Percentiles rank a stretch among this genome's conserved stretches.
These are phyloP conservation scores for Apophysomyces variabilis DNA, from an alignment of 371 early-diverging fungal species.

Conservation along the genomic window DNA sequence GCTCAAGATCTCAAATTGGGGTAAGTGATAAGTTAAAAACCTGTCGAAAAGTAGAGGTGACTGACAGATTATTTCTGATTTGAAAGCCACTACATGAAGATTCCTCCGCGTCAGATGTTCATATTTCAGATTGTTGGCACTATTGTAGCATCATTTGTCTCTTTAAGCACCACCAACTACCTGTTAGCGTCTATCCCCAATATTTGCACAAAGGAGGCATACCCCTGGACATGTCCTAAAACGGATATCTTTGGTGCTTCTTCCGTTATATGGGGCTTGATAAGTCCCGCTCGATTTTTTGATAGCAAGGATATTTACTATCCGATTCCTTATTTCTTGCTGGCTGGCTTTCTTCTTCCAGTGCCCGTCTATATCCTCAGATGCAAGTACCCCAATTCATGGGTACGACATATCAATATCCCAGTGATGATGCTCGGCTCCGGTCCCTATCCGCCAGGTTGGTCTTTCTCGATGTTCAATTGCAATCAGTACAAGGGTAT, in stretches of 20 bases:
- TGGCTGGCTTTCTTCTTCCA: constrained; percentile 49
- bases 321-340: constrained; percentile 41
- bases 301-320: constrained; percentile 51
- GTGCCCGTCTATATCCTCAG: constrained; percentile 51
- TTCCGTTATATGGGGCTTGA: constrained; percentile 63
- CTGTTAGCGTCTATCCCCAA: constrained; percentile 55
- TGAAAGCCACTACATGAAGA: constrained; percentile 64
- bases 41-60: no score
- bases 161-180: constrained; percentile 61
- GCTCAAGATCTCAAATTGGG: constrained; percentile 62
- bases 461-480: not conserved
- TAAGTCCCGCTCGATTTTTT: constrained; percentile 66
- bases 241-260: constrained; percentile 47
- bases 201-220: constrained; percentile 56
- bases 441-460: constrained; percentile 35
- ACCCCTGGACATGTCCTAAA: constrained; percentile 58
- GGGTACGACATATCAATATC: constrained; percentile 59
- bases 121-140: constrained; percentile 64
- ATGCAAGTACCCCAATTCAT: constrained; percentile 42
- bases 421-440: constrained; percentile 53
- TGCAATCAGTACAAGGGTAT: no score
- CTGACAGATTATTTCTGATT: not conserved
- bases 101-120: constrained; percentile 71
- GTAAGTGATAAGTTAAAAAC: not conserved
- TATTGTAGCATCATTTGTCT: constrained; percentile 59